phyloP scores from a whole-genome alignment of 1,139 yeast genomes.

The Debaryomycetaceae sp. region DNA sequence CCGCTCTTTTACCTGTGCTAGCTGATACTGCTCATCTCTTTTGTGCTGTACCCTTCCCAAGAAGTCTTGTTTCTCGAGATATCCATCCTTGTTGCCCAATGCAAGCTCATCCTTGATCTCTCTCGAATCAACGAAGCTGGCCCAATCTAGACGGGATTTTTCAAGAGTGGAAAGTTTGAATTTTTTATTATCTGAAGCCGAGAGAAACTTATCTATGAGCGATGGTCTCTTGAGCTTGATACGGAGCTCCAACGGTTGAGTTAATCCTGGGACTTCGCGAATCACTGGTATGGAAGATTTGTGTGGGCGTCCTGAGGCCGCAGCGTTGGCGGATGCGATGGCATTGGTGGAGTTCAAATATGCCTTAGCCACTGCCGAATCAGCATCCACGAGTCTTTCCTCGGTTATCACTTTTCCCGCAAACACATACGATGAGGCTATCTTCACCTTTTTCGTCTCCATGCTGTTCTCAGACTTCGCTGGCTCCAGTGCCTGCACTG shows the following conservation, averaged over 20 bases:
- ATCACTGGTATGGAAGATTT: constrained; percentile 31
- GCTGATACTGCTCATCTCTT: constrained; percentile 60
- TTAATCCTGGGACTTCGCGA: constrained; percentile 32
- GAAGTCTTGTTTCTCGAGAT: constrained; percentile 88
- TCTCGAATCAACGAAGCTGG: constrained; percentile 83
- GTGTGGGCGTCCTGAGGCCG: constrained; percentile 9
- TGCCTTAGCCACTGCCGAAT: constrained; percentile 86
- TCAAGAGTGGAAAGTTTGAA: constrained; percentile 86
- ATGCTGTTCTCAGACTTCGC: constrained; percentile 13
- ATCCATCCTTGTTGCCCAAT: constrained; percentile 78
- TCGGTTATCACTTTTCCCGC: constrained; percentile 85
- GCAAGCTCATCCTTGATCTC: constrained; percentile 81
- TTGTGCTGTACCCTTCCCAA: constrained; percentile 69
- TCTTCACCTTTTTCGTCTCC: constrained; percentile 55
- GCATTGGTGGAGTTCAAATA: constrained; percentile 56
- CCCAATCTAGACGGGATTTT: constrained; percentile 93
- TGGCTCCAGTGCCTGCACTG: constrained; percentile 36
- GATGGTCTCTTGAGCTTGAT: constrained; percentile 66
- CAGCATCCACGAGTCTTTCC: constrained; percentile 67
- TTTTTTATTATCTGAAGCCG: constrained; percentile 29
- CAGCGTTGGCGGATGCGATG: constrained; percentile 11
- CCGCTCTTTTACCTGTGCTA: constrained; percentile 46
- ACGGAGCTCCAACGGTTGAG: constrained; percentile 28
- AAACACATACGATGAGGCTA: constrained; percentile 76
- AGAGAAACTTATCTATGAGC: constrained; percentile 58